Evolutionary conservation across 176 grass and related monocot species (phyloP).

Genomic region (Ensete ventricosum): DNA sequence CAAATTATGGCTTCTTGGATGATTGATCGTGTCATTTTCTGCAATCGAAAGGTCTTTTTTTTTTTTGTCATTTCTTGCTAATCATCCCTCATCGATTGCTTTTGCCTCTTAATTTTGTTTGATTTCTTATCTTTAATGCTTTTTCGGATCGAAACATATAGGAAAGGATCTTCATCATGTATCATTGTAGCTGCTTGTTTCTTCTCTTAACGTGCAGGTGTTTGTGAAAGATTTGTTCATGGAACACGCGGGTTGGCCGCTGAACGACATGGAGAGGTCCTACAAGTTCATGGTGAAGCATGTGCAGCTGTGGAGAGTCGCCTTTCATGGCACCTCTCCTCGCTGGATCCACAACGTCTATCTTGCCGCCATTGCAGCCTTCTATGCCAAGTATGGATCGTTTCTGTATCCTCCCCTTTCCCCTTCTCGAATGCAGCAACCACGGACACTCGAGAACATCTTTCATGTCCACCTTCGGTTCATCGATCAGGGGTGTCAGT

Average conservation of each 20-base stretch:
- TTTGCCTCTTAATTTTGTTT: background rate
- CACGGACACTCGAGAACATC: background rate
- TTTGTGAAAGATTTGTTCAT: constrained; percentile 82
- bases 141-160: too few relatives aligned
- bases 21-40: too few relatives aligned
- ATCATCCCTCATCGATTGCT: background rate
- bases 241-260: constrained; percentile 76
- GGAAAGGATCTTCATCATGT: background rate
- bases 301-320: constrained; percentile 70
- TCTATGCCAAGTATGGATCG: constrained; percentile 55
- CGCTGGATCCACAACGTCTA: constrained; percentile 79
- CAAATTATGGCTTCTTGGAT: too few relatives aligned
- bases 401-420: background rate
- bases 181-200: background rate
- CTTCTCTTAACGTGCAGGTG: constrained; percentile 33
- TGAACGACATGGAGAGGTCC: constrained; percentile 90
- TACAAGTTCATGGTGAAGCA: constrained; percentile 91
- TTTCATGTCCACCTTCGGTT: too few relatives aligned
- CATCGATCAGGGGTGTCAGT: too few relatives aligned
- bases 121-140: too few relatives aligned
- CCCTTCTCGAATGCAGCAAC: background rate
- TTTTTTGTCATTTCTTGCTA: too few relatives aligned
- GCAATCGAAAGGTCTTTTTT: too few relatives aligned
- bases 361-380: constrained; percentile 61
- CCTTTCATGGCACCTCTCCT: constrained; percentile 69